Evolutionary conservation across 2,329 filamentous ascomycete genomes (phyloP).

Genomic region (Colletotrichum sp.): DNA sequence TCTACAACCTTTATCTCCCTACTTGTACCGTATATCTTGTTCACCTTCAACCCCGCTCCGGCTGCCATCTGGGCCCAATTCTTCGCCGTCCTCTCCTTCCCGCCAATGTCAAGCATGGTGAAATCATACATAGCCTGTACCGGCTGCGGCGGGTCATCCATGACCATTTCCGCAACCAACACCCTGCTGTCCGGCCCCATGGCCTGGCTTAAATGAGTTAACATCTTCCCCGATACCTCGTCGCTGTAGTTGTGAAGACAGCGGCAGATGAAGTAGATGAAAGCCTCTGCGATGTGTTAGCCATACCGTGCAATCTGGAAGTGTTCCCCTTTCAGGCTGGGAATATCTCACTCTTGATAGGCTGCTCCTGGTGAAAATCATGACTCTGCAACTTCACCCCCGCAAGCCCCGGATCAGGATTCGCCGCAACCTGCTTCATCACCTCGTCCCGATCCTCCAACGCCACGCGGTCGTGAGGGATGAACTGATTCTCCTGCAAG

Average conservation of each 20-base stretch:
- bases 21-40: conserved; percentile 12
- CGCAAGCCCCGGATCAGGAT: background rate
- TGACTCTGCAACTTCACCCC: background rate
- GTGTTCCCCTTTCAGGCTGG: no score
- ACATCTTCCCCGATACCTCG: conserved; percentile 30
- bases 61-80: conserved; percentile 26
- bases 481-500: background rate
- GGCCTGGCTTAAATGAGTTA: conserved; percentile 22
- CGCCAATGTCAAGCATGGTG: conserved; percentile 32
- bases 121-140: conserved; percentile 29
- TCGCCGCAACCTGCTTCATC: background rate
- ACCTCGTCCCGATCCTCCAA: conserved; percentile 25
- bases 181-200: conserved; percentile 34
- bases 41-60: conserved; percentile 29
- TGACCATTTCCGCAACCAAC: conserved; percentile 33
- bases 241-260: conserved; percentile 43
- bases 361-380: conserved; percentile 26
- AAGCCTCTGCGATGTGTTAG: conserved; percentile 29
- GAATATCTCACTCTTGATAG: conserved; percentile 3
- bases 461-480: background rate
- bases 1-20: background rate
- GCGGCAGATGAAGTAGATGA: conserved; percentile 38
- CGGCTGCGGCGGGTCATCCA: conserved; percentile 25
- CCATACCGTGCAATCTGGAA: no score
- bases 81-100: conserved; percentile 34